These are phyloP conservation scores for Colletotrichum sublineola DNA, from an alignment of 2,329 filamentous ascomycete genomes.

Conservation along the genomic window DNA sequence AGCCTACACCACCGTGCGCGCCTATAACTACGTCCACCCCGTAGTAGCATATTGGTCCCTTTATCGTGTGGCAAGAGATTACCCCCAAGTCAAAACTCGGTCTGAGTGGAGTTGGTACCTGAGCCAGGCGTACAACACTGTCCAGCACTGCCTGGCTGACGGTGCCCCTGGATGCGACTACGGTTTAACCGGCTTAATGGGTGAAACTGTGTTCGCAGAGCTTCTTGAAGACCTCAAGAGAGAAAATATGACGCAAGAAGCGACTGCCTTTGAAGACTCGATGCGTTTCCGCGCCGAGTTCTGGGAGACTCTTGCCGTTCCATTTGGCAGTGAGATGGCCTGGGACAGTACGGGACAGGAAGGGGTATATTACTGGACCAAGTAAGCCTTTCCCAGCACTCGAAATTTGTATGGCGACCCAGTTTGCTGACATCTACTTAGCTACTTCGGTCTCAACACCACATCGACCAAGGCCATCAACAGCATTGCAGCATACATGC, in stretches of 20 bases:
- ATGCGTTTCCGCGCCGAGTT: constrained; percentile 64
- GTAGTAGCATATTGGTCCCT: constrained; percentile 69
- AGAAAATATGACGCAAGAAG: constrained; percentile 55
- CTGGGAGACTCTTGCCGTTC: constrained; percentile 66
- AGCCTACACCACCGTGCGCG: constrained; percentile 62
- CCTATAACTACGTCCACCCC: constrained; percentile 72
- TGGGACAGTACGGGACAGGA: constrained; percentile 75
- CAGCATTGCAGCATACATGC: constrained; percentile 68
- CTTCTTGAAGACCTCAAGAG: constrained; percentile 64
- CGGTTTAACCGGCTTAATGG: constrained; percentile 66
- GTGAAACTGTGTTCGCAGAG: constrained; percentile 69
- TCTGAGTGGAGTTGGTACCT: constrained; percentile 67
- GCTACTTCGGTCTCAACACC: constrained; percentile 62
- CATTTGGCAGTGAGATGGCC: constrained; percentile 72
- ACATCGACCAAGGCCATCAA: constrained; percentile 64
- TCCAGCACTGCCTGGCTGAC: constrained; percentile 54
- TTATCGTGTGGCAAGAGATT: constrained; percentile 66
- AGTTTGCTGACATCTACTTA: background rate
- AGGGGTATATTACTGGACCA: constrained; percentile 71
- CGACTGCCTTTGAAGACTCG: constrained; percentile 51
- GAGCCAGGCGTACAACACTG: constrained; percentile 65
- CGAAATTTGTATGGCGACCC: background rate
- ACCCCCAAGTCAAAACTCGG: constrained; percentile 55
- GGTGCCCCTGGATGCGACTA: constrained; percentile 56
- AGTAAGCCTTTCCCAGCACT: constrained; percentile 48